Evolutionary conservation across 2,329 filamentous ascomycete genomes (phyloP).

Genomic region (Cladosporium halotolerans): DNA sequence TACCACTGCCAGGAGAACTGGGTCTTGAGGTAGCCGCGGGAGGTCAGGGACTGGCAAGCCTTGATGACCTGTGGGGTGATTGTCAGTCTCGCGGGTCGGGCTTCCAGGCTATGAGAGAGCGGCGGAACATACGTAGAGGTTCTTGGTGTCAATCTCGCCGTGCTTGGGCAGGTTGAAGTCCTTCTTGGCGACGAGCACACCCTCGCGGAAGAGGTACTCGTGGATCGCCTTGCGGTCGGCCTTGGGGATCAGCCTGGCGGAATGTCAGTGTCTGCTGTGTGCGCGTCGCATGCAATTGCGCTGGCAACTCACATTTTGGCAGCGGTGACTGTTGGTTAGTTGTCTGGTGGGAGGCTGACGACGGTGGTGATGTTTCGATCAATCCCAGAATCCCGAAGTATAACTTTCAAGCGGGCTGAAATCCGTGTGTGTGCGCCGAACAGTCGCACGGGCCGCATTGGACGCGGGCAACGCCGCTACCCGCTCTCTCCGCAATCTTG

Average conservation of each 20-base stretch:
- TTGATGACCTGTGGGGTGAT: conserved; percentile 66
- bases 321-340: conserved; percentile 24
- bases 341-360: conserved; percentile 9
- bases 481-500: no score
- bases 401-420: conserved; percentile 5
- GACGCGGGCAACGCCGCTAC: no score
- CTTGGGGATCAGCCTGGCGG: conserved; percentile 92
- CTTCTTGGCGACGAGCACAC: conserved; percentile 95
- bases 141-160: conserved; percentile 98
- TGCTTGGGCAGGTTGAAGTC: conserved; percentile 98
- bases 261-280: conserved; percentile 12
- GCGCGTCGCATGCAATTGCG: background rate
- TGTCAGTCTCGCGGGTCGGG: background rate
- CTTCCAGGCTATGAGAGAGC: background rate
- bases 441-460: no score
- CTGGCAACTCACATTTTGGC: conserved; percentile 37
- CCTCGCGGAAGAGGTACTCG: conserved; percentile 91
- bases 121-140: conserved; percentile 66
- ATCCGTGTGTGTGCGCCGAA: no score
- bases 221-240: conserved; percentile 99
- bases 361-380: conserved; percentile 1
- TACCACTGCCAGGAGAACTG: conserved; percentile 99
- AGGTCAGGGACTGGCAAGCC: conserved; percentile 96
- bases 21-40: conserved; percentile 98
- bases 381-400: background rate